Evolutionary conservation across 768 basidiomycete species (phyloP).

Genomic region (Tylopilus subfusipes): DNA sequence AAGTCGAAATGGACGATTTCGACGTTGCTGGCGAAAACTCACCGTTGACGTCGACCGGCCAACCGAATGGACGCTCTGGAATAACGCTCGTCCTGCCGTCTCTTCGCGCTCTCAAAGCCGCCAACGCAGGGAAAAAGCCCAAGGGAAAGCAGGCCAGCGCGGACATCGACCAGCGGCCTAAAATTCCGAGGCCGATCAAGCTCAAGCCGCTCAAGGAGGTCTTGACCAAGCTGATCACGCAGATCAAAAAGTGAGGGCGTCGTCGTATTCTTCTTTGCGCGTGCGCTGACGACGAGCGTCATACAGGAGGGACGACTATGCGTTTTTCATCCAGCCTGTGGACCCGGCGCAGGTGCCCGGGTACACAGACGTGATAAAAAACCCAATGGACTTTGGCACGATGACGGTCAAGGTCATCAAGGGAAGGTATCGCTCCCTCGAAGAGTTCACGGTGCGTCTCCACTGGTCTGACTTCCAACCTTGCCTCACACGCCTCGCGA

Average conservation of each 20-base stretch:
- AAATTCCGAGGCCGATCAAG: conserved; percentile 56
- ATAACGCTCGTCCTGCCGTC: conserved; percentile 66
- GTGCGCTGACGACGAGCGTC: conserved; percentile 6
- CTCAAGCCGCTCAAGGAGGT: conserved; percentile 80
- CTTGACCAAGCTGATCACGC: conserved; percentile 56
- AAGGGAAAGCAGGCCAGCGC: conserved; percentile 33
- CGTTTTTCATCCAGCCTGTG: conserved; percentile 74
- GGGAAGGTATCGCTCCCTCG: conserved; percentile 74
- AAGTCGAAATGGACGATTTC: conserved; percentile 32
- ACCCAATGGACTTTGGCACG: conserved; percentile 92
- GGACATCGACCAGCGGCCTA: conserved; percentile 27
- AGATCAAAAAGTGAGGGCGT: conserved; percentile 68
- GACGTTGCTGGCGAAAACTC: conserved; percentile 31
- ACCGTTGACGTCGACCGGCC: conserved; percentile 28
- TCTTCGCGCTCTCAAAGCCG: conserved; percentile 56
- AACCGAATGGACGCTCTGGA: conserved; percentile 38
- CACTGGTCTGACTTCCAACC: neutral
- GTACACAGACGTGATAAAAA: conserved; percentile 66
- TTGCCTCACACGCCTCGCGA: neutral
- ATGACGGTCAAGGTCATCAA: conserved; percentile 74
- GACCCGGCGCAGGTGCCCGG: conserved; percentile 56
- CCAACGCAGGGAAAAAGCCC: conserved; percentile 50
- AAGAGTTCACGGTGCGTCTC: conserved; percentile 68
- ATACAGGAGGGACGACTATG: conserved; percentile 78
- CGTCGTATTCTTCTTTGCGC: neutral